A percentile compares a stretch with the other conserved stretches of the same genome.
phyloP scores from a whole-genome alignment of 192 early-diverging fungal genomes.

The Coemansia sp. region DNA sequence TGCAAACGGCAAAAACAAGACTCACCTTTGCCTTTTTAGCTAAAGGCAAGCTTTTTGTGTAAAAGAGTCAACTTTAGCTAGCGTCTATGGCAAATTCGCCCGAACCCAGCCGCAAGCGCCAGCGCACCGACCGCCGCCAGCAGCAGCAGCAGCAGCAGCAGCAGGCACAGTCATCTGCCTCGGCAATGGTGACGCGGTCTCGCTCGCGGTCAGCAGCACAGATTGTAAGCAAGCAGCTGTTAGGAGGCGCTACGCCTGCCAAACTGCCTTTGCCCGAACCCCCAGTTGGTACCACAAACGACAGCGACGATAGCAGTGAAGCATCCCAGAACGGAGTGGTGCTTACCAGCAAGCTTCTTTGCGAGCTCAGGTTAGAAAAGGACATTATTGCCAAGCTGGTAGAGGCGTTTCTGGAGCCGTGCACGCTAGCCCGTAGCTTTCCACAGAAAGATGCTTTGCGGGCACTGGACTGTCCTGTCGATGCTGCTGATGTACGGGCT shows the following conservation, averaged over 20 bases:
- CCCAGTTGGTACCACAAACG: not conserved
- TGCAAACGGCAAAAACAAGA: not conserved
- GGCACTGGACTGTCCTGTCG: constrained; percentile 41
- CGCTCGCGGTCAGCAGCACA: constrained; percentile 38
- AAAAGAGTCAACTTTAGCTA: not conserved
- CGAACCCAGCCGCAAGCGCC: constrained; percentile 38
- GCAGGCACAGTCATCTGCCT: constrained; percentile 5
- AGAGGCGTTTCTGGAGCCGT: constrained; percentile 41
- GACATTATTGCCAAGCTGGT: constrained; percentile 34
- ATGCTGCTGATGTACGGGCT: constrained; percentile 31
- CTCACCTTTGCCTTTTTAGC: not conserved
- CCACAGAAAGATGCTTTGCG: constrained; percentile 23
- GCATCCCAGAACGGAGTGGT: constrained; percentile 6
- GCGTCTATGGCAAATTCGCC: constrained; percentile 25
- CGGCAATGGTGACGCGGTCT: constrained; percentile 43
- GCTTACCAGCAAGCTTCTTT: constrained; percentile 23
- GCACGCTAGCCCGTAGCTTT: constrained; percentile 49
- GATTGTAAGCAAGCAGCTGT: not conserved
- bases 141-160: not conserved
- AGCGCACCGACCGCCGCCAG: constrained; percentile 25
- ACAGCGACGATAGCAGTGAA: not conserved
- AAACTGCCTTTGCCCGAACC: too few relatives aligned
- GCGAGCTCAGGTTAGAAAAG: constrained; percentile 17
- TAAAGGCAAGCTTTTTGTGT: not conserved
- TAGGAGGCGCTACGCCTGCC: too few relatives aligned